A percentile compares a stretch with the other conserved stretches of the same genome.
Evolutionary conservation across 176 grass and related monocot species (phyloP).

Genomic region (Rhipidocladum racemiflorum): DNA sequence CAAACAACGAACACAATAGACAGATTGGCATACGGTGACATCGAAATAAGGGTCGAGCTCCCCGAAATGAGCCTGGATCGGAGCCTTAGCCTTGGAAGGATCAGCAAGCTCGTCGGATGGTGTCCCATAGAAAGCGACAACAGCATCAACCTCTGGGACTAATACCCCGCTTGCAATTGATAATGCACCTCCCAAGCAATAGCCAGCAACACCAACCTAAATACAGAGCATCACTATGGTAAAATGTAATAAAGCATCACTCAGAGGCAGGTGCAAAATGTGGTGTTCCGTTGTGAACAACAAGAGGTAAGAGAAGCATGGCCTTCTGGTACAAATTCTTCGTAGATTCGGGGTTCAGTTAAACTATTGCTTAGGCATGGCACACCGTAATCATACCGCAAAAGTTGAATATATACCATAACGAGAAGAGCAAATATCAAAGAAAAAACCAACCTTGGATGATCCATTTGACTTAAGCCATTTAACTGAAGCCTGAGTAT

Average conservation of each 20-base stretch:
- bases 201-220: slow-evolving; percentile 94
- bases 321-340: too few species aligned
- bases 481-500: slow-evolving; percentile 87
- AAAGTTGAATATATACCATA: too few species aligned
- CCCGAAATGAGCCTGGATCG: slow-evolving; percentile 87
- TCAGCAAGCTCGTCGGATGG: slow-evolving; percentile 80
- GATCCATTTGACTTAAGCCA: slow-evolving; percentile 95
- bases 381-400: too few species aligned
- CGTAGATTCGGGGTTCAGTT: too few species aligned
- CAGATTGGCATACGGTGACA: slow-evolving; percentile 59
- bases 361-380: too few species aligned
- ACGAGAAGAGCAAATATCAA: not conserved
- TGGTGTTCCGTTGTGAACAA: too few species aligned
- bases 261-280: too few species aligned
- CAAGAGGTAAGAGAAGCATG: not conserved
- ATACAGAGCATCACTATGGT: not conserved
- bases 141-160: slow-evolving; percentile 89
- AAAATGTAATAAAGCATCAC: not conserved
- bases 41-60: slow-evolving; percentile 82
- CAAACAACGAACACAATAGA: not conserved
- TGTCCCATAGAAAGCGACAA: slow-evolving; percentile 89
- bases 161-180: slow-evolving; percentile 87
- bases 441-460: slow-evolving; percentile 49
- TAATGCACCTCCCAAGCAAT: slow-evolving; percentile 89
- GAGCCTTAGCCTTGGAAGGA: slow-evolving; percentile 77